Evolutionary conservation across 192 early-diverging fungal species (phyloP).

Genomic region (Gigaspora rosea): DNA sequence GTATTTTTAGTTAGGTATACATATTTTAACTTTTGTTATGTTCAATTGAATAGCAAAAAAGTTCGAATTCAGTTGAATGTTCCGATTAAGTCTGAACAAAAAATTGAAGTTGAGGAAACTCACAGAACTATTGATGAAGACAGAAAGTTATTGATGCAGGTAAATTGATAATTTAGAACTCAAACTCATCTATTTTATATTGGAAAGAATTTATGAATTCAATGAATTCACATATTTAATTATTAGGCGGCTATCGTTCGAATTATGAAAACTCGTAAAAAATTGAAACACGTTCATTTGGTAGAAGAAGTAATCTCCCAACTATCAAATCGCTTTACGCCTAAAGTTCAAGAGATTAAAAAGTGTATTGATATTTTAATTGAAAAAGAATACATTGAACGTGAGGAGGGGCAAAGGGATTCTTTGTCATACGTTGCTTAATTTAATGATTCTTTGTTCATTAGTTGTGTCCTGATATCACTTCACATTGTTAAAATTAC

Average conservation of each 20-base stretch:
- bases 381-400: conserved; percentile 91
- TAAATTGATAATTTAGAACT: conserved; percentile 19
- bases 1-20: too few species aligned
- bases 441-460: too few species aligned
- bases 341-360: conserved; percentile 89
- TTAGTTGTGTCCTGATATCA: too few species aligned
- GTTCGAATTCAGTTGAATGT: conserved; percentile 86
- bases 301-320: conserved; percentile 90
- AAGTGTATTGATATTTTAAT: conserved; percentile 93
- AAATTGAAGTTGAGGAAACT: conserved; percentile 88
- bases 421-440: too few species aligned
- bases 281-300: conserved; percentile 79
- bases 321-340: conserved; percentile 85
- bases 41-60: conserved; percentile 71
- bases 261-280: conserved; percentile 98
- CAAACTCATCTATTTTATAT: background rate
- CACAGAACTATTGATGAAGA: conserved; percentile 92
- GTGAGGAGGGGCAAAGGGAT: conserved; percentile 66
- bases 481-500: too few species aligned
- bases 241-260: conserved; percentile 91
- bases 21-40: background rate
- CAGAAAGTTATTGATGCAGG: conserved; percentile 90
- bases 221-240: too few species aligned
- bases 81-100: conserved; percentile 84
- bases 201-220: background rate